These are phyloP conservation scores for Ceratocystis ficicola DNA, from an alignment of 2,329 filamentous ascomycete species.

Conservation along the genomic window DNA sequence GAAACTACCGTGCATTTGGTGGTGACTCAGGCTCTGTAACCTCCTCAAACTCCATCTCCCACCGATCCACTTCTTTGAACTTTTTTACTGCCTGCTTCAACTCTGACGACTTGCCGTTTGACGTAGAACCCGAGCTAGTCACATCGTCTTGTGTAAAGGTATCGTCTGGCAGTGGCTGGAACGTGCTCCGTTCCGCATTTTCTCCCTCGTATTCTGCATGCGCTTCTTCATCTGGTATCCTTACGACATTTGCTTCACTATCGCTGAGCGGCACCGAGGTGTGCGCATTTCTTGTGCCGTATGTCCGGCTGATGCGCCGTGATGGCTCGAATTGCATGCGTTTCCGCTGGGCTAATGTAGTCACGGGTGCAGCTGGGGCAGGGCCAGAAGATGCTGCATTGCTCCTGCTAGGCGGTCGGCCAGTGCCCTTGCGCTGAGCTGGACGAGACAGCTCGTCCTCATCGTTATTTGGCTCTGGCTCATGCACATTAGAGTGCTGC, in stretches of 20 bases:
- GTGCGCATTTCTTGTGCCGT: slow-evolving; percentile 21
- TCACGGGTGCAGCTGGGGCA: slow-evolving; percentile 25
- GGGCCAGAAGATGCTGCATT: slow-evolving; percentile 18
- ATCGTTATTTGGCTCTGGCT: slow-evolving; percentile 35
- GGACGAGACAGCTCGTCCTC: slow-evolving; percentile 44
- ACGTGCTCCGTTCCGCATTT: slow-evolving; percentile 30
- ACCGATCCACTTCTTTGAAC: slow-evolving; percentile 57
- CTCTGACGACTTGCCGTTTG: slow-evolving; percentile 37
- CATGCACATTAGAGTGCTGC: slow-evolving; percentile 29
- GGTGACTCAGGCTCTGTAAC: slow-evolving; percentile 42
- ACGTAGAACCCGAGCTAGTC: slow-evolving; percentile 27
- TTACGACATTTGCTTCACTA: slow-evolving; percentile 18
- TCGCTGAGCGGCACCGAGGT: slow-evolving; percentile 20
- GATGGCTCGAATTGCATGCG: slow-evolving; percentile 25
- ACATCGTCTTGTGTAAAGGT: slow-evolving; percentile 29
- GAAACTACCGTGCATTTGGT: slow-evolving; percentile 35
- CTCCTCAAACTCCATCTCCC: slow-evolving; percentile 56
- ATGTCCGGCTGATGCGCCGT: slow-evolving; percentile 25
- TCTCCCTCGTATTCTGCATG: slow-evolving; percentile 26
- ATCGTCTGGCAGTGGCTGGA: slow-evolving; percentile 37
- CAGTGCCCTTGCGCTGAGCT: slow-evolving; percentile 27
- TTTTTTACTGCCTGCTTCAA: slow-evolving; percentile 48
- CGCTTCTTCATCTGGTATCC: slow-evolving; percentile 20
- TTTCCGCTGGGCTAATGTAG: slow-evolving; percentile 22
- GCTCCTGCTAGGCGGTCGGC: slow-evolving; percentile 30